Evolutionary conservation across 768 basidiomycete genomes (phyloP).

Genomic region (Suillus variegatus): DNA sequence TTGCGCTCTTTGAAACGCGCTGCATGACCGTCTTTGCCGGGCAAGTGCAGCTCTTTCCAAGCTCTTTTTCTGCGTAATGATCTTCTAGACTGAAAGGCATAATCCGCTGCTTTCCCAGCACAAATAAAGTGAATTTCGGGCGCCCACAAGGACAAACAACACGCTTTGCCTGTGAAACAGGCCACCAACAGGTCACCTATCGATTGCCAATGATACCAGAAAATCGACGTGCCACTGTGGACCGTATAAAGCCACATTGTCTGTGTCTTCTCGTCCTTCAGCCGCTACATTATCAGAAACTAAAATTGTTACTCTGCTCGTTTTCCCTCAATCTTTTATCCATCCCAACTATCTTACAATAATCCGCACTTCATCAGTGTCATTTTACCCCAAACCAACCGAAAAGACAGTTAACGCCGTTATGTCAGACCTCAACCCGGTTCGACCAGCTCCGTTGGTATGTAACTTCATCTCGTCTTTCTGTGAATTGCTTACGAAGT

Average conservation of each 20-base stretch:
- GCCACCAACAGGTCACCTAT: slow-evolving; percentile 24
- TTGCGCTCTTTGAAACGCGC: slow-evolving; percentile 13
- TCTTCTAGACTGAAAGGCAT: slow-evolving; percentile 8
- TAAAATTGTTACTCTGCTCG: neutral
- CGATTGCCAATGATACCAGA: slow-evolving; percentile 32
- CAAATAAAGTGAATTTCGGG: slow-evolving; percentile 31
- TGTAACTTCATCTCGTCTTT: neutral
- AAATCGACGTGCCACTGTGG: slow-evolving; percentile 30
- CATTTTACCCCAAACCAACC: neutral
- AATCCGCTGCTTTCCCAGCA: slow-evolving; percentile 24
- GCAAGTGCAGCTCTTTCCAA: slow-evolving; percentile 6
- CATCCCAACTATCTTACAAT: slow-evolving; percentile 5
- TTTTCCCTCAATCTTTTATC: neutral
- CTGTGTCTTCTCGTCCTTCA: slow-evolving; percentile 1
- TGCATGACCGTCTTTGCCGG: slow-evolving; percentile 10
- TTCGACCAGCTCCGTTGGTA: neutral
- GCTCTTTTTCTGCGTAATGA: slow-evolving; percentile 3
- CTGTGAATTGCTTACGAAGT: neutral
- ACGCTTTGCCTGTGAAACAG: slow-evolving; percentile 31
- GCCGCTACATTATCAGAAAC: slow-evolving; percentile 3
- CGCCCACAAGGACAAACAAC: slow-evolving; percentile 52
- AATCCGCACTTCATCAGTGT: neutral
- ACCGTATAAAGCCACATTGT: slow-evolving; percentile 27
- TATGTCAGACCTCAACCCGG: slow-evolving; percentile 1
- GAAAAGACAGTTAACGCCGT: neutral